Base-by-base conservation (phyloP, 768 basidiomycete species). In the Termitomyces sp. region DNA sequence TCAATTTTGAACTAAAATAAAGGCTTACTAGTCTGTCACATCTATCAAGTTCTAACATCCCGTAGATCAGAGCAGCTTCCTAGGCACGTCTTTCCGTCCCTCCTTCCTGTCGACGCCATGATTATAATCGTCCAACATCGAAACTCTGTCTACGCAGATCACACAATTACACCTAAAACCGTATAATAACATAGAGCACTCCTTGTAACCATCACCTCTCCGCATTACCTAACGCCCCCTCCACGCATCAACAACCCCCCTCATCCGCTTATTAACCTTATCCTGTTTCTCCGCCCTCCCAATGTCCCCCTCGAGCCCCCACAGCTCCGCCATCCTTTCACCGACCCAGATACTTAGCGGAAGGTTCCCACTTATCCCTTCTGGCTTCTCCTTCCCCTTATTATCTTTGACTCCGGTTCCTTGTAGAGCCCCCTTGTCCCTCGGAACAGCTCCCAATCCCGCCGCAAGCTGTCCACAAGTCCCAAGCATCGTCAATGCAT, bases 381-480 rank as follows among this genome's bases (percentile, higher is more conserved):
- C 36, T 40, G 9, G 4, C 9, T 40, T 23, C 38, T 16, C 18
- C 18, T 28, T n/a, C 38, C 18, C 50, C 16, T 16, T 35, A 8
- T 20, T 52, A 3, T 36, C 16, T 23, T 23, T 40, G 3, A 10
- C 51, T 20, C 26, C 36, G 3, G 8, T 8, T 14, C 12, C 35
- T n/a, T 26, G 32, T 18, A 32, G 6, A 35, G 35, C 20, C 6
- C 64, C 59, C 48, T 52, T 47, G 5, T 41, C 59, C 36, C 59
- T 61, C 53, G 64, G 55, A 20, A 44, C 61, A 32, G 82, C 83
- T 26, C 89, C 88, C 54, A 92, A 77, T 4, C 89, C 89, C 10
- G 84, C 84, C 0, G 85, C 87, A 2, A 92, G 76, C 65, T 86
- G 85, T 65, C 87, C 87, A 49, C 84, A 86, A 3, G 87, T 85